A percentile compares a stretch with the other conserved stretches of the same genome.
Evolutionary conservation across 257 asterid species (phyloP).

Genomic region (Datura wrightii): DNA sequence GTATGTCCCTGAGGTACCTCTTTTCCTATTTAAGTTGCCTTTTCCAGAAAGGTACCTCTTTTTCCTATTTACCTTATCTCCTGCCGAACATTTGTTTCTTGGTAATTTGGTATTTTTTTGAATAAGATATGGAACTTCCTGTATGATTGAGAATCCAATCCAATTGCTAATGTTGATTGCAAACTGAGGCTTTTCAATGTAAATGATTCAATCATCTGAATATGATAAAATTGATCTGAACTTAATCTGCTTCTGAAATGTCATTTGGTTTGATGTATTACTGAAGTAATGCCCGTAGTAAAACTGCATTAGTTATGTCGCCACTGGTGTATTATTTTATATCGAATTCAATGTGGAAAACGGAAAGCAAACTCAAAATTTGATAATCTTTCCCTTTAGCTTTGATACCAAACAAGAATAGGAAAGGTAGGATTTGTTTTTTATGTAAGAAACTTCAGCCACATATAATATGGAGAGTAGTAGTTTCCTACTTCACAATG

Average conservation of each 20-base stretch:
- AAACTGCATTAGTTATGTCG: background rate
- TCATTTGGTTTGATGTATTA: background rate
- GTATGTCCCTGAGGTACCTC: slow-evolving; percentile 76
- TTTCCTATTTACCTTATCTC: background rate
- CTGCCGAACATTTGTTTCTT: background rate
- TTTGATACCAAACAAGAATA: background rate
- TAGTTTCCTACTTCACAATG: background rate
- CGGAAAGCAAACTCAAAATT: background rate
- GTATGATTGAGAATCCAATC: background rate
- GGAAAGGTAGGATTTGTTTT: background rate
- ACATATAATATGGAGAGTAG: background rate
- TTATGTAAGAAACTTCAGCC: background rate
- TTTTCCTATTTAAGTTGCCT: background rate
- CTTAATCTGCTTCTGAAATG: background rate
- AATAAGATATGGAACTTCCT: background rate
- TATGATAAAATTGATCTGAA: background rate
- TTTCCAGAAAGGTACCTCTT: no score
- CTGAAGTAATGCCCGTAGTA: background rate
- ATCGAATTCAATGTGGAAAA: background rate
- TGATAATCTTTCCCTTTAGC: background rate
- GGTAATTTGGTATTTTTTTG: background rate
- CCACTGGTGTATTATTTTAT: background rate
- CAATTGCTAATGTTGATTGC: background rate
- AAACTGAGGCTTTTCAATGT: background rate
- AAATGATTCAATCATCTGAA: background rate